These are phyloP conservation scores for Penicillium odoratum DNA, from an alignment of 495 filamentous ascomycete genomes.

Conservation along the genomic window DNA sequence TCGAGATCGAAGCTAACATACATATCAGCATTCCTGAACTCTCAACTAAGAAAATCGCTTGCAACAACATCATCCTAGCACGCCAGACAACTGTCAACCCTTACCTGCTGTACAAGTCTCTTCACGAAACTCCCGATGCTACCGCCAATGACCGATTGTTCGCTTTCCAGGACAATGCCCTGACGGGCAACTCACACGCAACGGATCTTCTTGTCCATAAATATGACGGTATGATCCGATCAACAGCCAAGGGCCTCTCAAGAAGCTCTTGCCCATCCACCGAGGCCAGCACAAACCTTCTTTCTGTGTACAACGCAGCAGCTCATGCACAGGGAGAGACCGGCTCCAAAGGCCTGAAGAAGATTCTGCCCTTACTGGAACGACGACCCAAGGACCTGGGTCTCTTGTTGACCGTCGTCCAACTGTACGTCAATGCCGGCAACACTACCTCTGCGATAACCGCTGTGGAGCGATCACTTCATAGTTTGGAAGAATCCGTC, in stretches of 20 bases:
- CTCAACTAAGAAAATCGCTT: constrained; percentile 73
- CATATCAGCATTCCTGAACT: constrained; percentile 67
- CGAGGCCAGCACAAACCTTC: constrained; percentile 57
- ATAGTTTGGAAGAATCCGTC: constrained; percentile 65
- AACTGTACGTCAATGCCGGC: constrained; percentile 74
- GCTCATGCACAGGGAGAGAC: constrained; percentile 64
- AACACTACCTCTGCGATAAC: constrained; percentile 76
- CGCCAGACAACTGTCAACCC: constrained; percentile 65
- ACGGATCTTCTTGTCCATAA: constrained; percentile 80
- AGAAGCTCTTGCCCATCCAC: constrained; percentile 54
- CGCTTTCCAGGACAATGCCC: constrained; percentile 66
- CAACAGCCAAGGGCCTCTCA: constrained; percentile 59
- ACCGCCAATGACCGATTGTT: constrained; percentile 73
- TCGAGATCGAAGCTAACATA: background rate
- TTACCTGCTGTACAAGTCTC: constrained; percentile 68
- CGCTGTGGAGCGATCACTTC: constrained; percentile 73
- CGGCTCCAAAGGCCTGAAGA: constrained; percentile 68
- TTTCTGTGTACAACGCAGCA: constrained; percentile 79
- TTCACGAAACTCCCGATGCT: constrained; percentile 57
- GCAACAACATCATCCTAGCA: constrained; percentile 71
- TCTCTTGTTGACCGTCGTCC: constrained; percentile 76
- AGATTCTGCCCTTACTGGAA: constrained; percentile 72
- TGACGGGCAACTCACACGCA: constrained; percentile 68
- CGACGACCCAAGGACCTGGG: constrained; percentile 81
- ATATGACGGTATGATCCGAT: constrained; percentile 66